Evolutionary conservation across 1,284 basidiomycete species (phyloP).

Genomic region (Rhodotorula mucilaginosa): DNA sequence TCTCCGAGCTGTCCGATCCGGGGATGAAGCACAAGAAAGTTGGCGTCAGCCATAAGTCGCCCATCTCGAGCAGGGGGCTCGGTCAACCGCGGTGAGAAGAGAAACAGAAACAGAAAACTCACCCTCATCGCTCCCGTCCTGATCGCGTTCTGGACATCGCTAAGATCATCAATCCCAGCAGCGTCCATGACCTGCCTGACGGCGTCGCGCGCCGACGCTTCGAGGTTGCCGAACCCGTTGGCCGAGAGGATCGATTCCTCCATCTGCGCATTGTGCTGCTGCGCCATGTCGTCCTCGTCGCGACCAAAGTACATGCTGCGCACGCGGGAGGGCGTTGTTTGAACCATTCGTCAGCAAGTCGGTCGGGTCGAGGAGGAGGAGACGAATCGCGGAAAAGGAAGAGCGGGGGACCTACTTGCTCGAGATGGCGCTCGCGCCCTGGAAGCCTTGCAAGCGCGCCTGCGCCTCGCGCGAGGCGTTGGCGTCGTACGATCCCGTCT

Average conservation of each 20-base stretch:
- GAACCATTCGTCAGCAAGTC: neutral
- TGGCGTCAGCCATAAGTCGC: neutral
- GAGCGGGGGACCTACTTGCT: conserved; percentile 58
- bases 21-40: no score
- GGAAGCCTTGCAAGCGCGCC: conserved; percentile 76
- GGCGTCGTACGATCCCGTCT: conserved; percentile 82
- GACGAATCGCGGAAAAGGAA: neutral
- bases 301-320: conserved; percentile 80
- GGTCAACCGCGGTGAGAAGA: no score
- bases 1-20: conserved; percentile 21
- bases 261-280: conserved; percentile 38
- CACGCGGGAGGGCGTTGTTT: no score
- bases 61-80: no score
- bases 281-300: conserved; percentile 71
- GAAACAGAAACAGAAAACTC: conserved; percentile 44
- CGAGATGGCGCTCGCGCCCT: conserved; percentile 89
- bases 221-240: conserved; percentile 58
- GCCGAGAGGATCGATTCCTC: conserved; percentile 50
- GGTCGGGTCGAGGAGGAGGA: neutral
- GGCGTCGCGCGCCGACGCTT: conserved; percentile 75
- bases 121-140: conserved; percentile 82
- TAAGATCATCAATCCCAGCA: conserved; percentile 78
- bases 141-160: conserved; percentile 79
- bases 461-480: conserved; percentile 71
- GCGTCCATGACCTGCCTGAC: conserved; percentile 65